Evolutionary conservation across 177 flowering plant species (phyloP), one percentile per base, ranked within the genome.

Genomic region (Vitis hybrid): DNA sequence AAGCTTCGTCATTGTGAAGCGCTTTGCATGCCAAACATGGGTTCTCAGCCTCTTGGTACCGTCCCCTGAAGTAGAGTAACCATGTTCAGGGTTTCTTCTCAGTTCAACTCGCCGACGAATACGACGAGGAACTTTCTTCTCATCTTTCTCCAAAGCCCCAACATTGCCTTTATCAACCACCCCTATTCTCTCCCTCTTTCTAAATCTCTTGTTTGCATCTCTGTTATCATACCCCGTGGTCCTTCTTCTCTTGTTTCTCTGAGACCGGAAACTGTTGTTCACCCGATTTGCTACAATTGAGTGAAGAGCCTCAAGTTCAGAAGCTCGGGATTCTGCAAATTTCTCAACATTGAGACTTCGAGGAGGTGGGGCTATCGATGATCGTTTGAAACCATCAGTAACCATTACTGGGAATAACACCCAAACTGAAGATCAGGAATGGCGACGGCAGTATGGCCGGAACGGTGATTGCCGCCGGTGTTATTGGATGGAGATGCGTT

Each of bases 1-100:
- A 13, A 71, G 74, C 80, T 94, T 95, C 1, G 76, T 67, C 97
- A 95, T 90, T 0, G 75, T 69, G 59, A 92, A 95, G 70, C 97
- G 85, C 82, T 95, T 95, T 0, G 97, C 95, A 73, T 88, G 90
- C 98, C 99, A 95, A 70, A 92, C 85, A 72, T 95, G 99, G 0
- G 98, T 94, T 55, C 98, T 81, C 65, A 95, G 66, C 79, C 98
- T 84, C 86, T 82, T 94, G 0, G 97, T 92, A n/a, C 97, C 99
- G 78, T 95, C 98, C 2, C 95, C 88, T 0, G 94, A 84, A 56
- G 72, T 71, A 65, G 62, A 67, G 66, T 85, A 92, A 4, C 98
- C 97, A 28, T 4, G 70, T 14, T 64, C 80, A 0, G 79, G 86
- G 73, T 90, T 92, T 80, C 71, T 82, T 62, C 65, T 85, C 13